Evolutionary conservation across 495 filamentous ascomycete species (phyloP).

Genomic region (Corynascus novoguineensis): DNA sequence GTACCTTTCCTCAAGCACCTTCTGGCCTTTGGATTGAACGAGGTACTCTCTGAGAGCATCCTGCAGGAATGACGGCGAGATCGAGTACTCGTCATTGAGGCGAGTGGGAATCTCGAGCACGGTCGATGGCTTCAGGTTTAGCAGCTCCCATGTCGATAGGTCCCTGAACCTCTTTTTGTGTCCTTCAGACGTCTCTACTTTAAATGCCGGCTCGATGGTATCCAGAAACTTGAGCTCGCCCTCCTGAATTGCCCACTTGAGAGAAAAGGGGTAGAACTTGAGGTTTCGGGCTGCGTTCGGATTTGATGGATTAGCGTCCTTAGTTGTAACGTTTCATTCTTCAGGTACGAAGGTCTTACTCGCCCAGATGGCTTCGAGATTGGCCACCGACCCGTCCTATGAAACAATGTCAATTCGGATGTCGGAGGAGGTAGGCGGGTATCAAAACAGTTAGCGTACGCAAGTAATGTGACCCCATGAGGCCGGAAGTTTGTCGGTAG

Average conservation of each 20-base stretch:
- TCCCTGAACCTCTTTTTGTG: slow-evolving; percentile 31
- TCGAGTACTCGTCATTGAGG: slow-evolving; percentile 35
- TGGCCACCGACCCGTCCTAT: slow-evolving; percentile 45
- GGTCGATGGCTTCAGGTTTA: slow-evolving; percentile 39
- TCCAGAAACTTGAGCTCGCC: slow-evolving; percentile 25
- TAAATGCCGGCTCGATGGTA: slow-evolving; percentile 33
- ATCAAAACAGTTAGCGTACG: too few species aligned
- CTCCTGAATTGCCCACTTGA: slow-evolving; percentile 34
- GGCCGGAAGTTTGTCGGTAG: slow-evolving; percentile 16
- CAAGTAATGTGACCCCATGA: slow-evolving; percentile 43
- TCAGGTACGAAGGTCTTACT: neutral
- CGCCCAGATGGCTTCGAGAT: slow-evolving; percentile 43
- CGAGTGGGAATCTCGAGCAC: slow-evolving; percentile 38
- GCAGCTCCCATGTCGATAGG: slow-evolving; percentile 42
- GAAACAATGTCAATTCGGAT: too few species aligned
- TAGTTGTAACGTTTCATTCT: too few species aligned
- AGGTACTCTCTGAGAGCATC: slow-evolving; percentile 32
- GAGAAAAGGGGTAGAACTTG: slow-evolving; percentile 45
- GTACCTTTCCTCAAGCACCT: slow-evolving; percentile 30
- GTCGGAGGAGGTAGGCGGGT: too few species aligned
- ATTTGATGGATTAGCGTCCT: too few species aligned
- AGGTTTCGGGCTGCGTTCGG: slow-evolving; percentile 34
- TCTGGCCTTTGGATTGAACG: slow-evolving; percentile 41
- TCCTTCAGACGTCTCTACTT: slow-evolving; percentile 33
- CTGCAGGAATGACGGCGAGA: slow-evolving; percentile 33